A percentile compares a stretch with the other conserved stretches of the same genome.
phyloP scores from a whole-genome alignment of 164 flowering plant genomes.

The Brasenia schreberi region DNA sequence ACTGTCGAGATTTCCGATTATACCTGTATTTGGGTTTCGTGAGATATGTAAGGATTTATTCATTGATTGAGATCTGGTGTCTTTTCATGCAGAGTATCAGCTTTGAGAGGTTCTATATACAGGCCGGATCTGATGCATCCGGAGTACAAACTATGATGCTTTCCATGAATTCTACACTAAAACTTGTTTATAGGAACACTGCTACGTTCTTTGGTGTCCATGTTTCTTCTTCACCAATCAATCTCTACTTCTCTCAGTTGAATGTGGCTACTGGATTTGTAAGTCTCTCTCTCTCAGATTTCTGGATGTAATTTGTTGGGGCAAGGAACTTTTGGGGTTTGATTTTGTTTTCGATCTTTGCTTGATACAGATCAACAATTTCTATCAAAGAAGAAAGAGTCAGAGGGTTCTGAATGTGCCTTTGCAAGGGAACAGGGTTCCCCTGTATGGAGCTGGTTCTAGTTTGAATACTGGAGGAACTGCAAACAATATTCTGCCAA shows the following conservation, averaged over 20 bases:
- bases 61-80: background rate
- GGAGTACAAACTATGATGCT: constrained; percentile 90
- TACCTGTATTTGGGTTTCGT: background rate
- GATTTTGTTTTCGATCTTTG: background rate
- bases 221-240: constrained; percentile 56
- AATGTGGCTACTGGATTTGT: constrained; percentile 52
- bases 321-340: background rate
- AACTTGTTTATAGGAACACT: constrained; percentile 51
- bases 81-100: constrained; percentile 41
- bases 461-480: constrained; percentile 52
- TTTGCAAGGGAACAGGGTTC: constrained; percentile 50
- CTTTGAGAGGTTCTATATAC: constrained; percentile 50
- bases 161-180: constrained; percentile 63
- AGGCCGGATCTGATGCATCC: constrained; percentile 66
- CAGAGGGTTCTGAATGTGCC: constrained; percentile 34
- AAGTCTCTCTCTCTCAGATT: constrained; percentile 11
- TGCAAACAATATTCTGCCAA: constrained; percentile 21
- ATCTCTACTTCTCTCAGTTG: constrained; percentile 54
- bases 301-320: background rate
- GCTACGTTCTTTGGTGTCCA: constrained; percentile 91
- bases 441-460: constrained; percentile 75
- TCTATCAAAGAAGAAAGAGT: constrained; percentile 76
- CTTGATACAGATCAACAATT: constrained; percentile 49
- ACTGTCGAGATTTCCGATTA: too few relatives aligned
- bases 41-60: background rate